Conservation (phyloP, 2,329 filamentous ascomycete genomes). For the Zymoseptoria ardabiliae region DNA sequence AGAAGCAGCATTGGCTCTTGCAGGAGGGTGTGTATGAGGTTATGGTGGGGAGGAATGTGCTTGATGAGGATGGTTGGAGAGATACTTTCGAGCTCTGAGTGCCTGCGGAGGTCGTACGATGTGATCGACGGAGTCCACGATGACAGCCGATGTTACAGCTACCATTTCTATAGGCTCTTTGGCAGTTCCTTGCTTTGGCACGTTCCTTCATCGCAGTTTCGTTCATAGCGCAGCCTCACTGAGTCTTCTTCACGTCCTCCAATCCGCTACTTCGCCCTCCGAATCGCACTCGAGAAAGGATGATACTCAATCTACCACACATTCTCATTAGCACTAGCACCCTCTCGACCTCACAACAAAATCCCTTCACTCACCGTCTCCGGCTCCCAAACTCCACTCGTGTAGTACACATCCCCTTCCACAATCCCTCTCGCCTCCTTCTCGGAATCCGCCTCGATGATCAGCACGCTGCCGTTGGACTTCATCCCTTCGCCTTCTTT, state of each 20-base stretch:
- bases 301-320: not conserved
- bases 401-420: slow-evolving; percentile 65
- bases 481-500: slow-evolving; percentile 57
- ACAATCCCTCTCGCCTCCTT: slow-evolving; percentile 63
- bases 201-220: not conserved
- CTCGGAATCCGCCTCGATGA: slow-evolving; percentile 58
- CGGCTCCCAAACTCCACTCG: slow-evolving; percentile 68
- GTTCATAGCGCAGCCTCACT: not conserved
- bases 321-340: not conserved
- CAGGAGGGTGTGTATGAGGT: slow-evolving; percentile 12
- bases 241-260: not conserved
- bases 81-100: not conserved
- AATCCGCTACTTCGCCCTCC: not conserved
- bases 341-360: not conserved
- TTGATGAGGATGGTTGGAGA: not conserved
- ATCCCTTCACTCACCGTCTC: slow-evolving; percentile 31
- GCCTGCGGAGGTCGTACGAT: not conserved
- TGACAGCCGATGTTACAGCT: too few relatives aligned
- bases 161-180: not conserved
- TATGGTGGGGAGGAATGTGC: slow-evolving; percentile 2
- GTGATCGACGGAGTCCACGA: too few relatives aligned
- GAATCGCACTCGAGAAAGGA: not conserved
- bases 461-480: slow-evolving; percentile 67
- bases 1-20: slow-evolving; percentile 60
- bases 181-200: not conserved